Evolutionary conservation across 73 alveolate species (phyloP).

Genomic region (Stentor roeselii): DNA sequence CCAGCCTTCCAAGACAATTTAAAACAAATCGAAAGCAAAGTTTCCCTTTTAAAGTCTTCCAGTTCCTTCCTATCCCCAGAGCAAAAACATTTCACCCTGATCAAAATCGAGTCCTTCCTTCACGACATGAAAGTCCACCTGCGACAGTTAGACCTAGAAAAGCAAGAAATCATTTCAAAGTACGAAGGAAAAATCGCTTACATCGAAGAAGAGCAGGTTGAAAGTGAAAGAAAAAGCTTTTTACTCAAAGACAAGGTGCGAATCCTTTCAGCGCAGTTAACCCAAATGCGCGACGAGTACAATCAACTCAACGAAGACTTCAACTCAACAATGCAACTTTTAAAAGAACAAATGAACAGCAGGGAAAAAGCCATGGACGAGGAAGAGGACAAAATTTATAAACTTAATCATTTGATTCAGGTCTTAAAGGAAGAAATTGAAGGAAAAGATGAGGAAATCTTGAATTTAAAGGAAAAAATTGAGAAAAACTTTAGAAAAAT

Average conservation of each 20-base stretch:
- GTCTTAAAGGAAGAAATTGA: not conserved
- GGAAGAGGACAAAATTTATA: not conserved
- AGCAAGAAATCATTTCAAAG: not conserved
- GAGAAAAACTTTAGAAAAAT: not conserved
- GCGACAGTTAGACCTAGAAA: too few relatives aligned
- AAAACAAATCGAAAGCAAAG: too few relatives aligned
- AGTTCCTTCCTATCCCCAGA: too few relatives aligned
- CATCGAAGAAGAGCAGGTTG: not conserved
- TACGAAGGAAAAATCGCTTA: not conserved
- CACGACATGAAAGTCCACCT: too few relatives aligned
- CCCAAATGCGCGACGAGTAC: not conserved
- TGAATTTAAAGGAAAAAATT: not conserved
- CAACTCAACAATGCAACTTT: not conserved
- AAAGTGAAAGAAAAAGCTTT: not conserved
- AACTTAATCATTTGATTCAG: too few relatives aligned
- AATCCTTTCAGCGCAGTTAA: not conserved
- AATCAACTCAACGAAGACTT: not conserved
- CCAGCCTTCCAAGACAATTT: too few relatives aligned
- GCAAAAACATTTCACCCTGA: too few relatives aligned
- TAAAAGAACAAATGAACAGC: not conserved
- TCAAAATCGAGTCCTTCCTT: too few relatives aligned
- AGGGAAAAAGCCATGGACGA: not conserved
- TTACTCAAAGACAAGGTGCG: not conserved
- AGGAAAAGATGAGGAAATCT: not conserved
- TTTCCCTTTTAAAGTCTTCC: too few relatives aligned